Conservation (phyloP, 192 early-diverging fungal genomes). For the Backusella mclennaniae region DNA sequence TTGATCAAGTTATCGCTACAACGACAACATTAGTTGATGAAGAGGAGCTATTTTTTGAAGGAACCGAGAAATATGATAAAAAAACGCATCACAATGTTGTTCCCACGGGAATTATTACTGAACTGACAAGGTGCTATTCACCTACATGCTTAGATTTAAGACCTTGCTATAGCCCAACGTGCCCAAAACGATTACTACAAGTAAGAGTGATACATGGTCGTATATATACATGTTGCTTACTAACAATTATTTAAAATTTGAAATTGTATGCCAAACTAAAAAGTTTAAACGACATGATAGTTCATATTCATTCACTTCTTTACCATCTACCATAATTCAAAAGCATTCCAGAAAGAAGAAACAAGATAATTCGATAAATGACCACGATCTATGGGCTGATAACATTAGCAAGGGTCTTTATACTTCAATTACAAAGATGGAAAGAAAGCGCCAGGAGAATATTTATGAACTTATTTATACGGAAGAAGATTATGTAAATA, state of each 20-base stretch:
- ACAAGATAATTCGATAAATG: not conserved
- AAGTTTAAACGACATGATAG: not conserved
- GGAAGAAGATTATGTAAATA: conserved; percentile 76
- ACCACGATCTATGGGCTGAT: conserved; percentile 76
- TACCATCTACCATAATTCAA: not conserved
- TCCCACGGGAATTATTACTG: conserved; percentile 85
- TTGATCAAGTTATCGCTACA: not conserved
- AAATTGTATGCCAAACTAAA: not conserved
- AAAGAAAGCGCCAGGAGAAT: conserved; percentile 78
- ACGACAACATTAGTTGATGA: not conserved
- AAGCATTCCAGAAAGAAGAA: not conserved
- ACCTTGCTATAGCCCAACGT: conserved; percentile 88
- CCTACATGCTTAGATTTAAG: conserved; percentile 79
- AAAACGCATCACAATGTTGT: conserved; percentile 12
- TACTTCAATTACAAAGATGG: conserved; percentile 60
- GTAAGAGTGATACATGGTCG: conserved; percentile 17
- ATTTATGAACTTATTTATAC: conserved; percentile 83
- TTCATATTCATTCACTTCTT: not conserved
- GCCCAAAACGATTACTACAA: conserved; percentile 78
- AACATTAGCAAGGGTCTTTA: conserved; percentile 74
- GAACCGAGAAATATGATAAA: not conserved
- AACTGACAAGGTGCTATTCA: conserved; percentile 91
- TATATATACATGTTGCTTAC: not conserved
- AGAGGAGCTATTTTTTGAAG: not conserved
- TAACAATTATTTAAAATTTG: not conserved